Percentiles rank a stretch among this genome's conserved stretches.
Evolutionary conservation across 1,284 basidiomycete species (phyloP).

Genomic region (Pseudozyma thailandica): DNA sequence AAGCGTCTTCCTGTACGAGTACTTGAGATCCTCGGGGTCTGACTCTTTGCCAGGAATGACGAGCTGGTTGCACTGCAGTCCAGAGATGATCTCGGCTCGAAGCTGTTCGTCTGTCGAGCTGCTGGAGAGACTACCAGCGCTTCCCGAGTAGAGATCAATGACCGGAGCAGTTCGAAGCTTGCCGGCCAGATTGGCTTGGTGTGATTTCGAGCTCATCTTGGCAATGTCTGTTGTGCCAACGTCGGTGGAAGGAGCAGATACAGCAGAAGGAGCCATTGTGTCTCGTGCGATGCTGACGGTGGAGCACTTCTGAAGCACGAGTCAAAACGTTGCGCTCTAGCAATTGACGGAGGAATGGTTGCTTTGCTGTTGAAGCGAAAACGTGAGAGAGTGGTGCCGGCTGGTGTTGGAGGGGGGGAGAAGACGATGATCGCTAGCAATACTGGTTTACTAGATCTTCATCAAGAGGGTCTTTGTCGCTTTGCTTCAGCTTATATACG

Average conservation of each 20-base stretch:
- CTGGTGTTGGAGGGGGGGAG: too few relatives aligned
- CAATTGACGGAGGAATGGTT: too few relatives aligned
- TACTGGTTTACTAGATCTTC: too few relatives aligned
- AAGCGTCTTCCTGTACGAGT: constrained; percentile 70
- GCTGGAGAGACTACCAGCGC: constrained; percentile 35
- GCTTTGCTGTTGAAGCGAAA: too few relatives aligned
- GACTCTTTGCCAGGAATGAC: constrained; percentile 50
- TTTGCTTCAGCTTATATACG: too few relatives aligned
- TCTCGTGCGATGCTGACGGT: not conserved
- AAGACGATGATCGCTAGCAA: too few relatives aligned
- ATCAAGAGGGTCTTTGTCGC: too few relatives aligned
- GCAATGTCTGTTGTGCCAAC: not conserved
- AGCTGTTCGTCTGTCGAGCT: constrained; percentile 47
- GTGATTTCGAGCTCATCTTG: constrained; percentile 16
- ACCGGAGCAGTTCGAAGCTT: constrained; percentile 30
- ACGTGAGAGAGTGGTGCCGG: too few relatives aligned
- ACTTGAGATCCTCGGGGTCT: constrained; percentile 45
- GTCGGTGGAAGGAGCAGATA: constrained; percentile 6
- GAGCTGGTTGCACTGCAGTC: constrained; percentile 43
- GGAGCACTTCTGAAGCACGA: too few relatives aligned
- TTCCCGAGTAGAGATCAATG: constrained; percentile 58
- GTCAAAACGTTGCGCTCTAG: too few relatives aligned
- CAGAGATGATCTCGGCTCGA: constrained; percentile 46
- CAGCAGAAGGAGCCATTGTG: constrained; percentile 35
- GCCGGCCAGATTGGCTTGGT: not conserved